phyloP scores from a whole-genome alignment of 495 filamentous ascomycete genomes.

The Baudoinia panamericana region DNA sequence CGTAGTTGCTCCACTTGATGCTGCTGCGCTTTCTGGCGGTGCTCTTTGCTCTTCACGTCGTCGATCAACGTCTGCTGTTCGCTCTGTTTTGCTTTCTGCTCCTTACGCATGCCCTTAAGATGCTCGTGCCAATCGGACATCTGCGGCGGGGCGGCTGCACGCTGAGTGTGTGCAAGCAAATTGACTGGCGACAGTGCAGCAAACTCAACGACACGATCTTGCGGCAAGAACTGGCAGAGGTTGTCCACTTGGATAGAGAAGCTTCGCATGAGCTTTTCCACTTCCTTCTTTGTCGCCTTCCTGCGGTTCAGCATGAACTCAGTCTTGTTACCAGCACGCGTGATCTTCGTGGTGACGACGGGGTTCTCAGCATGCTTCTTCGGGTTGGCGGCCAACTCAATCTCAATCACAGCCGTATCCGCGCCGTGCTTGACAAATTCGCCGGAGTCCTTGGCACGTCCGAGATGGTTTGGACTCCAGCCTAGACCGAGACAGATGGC shows the following conservation, averaged over 20 bases:
- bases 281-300: constrained; percentile 40
- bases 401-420: constrained; percentile 67
- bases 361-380: constrained; percentile 43
- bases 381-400: constrained; percentile 58
- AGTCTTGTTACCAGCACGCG: constrained; percentile 65
- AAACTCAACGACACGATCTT: constrained; percentile 93
- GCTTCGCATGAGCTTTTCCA: constrained; percentile 49
- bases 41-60: constrained; percentile 49
- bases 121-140: constrained; percentile 68
- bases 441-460: constrained; percentile 68
- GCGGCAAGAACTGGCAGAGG: constrained; percentile 91
- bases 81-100: constrained; percentile 52
- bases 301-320: constrained; percentile 58
- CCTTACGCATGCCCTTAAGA: constrained; percentile 53
- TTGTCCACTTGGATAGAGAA: constrained; percentile 93
- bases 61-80: constrained; percentile 48
- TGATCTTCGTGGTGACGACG: constrained; percentile 61
- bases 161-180: constrained; percentile 70
- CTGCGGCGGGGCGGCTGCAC: constrained; percentile 67
- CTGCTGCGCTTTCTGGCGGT: constrained; percentile 61
- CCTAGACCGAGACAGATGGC: constrained; percentile 91
- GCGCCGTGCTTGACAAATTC: constrained; percentile 91
- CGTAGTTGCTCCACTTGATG: constrained; percentile 73
- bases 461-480: constrained; percentile 59
- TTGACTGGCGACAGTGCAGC: constrained; percentile 73